Evolutionary conservation across 352 stramenopile genomes (phyloP).

Genomic region (Pythium graminicola): DNA sequence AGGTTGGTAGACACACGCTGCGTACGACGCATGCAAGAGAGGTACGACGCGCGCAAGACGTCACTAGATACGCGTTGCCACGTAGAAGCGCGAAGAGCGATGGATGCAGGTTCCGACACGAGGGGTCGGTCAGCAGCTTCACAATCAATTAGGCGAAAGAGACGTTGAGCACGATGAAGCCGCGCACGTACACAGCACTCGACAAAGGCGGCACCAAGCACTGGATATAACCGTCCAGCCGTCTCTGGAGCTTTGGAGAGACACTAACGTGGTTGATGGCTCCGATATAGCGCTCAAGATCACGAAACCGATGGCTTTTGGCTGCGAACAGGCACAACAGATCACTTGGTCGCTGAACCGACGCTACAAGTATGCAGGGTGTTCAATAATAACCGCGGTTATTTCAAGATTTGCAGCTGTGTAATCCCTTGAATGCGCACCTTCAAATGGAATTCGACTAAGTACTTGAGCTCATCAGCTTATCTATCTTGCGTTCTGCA

Average conservation of each 20-base stretch:
- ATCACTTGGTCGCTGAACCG: neutral
- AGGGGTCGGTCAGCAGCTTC: slow-evolving; percentile 4
- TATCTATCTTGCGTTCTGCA: too few species aligned
- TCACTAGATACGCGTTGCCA: neutral
- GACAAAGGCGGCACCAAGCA: too few species aligned
- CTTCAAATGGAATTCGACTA: too few species aligned
- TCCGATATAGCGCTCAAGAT: neutral
- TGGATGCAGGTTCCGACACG: neutral
- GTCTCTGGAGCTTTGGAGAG: neutral
- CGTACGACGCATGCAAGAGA: slow-evolving; percentile 1
- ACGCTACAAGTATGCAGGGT: neutral
- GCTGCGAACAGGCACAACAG: neutral
- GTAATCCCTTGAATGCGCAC: too few species aligned
- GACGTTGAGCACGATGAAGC: slow-evolving; percentile 3
- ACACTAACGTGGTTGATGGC: neutral
- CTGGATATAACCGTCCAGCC: too few species aligned
- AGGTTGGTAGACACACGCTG: neutral
- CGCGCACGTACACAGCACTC: slow-evolving; percentile 2
- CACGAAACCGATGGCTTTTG: slow-evolving; percentile 4
- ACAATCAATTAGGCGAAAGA: slow-evolving; percentile 3
- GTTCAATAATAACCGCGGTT: too few species aligned
- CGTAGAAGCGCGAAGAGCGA: neutral
- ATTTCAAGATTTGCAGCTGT: too few species aligned
- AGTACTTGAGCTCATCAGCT: too few species aligned
- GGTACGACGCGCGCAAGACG: neutral